Base-by-base conservation (phyloP, 208 protist genomes). In the Novymonas esmeraldas region DNA sequence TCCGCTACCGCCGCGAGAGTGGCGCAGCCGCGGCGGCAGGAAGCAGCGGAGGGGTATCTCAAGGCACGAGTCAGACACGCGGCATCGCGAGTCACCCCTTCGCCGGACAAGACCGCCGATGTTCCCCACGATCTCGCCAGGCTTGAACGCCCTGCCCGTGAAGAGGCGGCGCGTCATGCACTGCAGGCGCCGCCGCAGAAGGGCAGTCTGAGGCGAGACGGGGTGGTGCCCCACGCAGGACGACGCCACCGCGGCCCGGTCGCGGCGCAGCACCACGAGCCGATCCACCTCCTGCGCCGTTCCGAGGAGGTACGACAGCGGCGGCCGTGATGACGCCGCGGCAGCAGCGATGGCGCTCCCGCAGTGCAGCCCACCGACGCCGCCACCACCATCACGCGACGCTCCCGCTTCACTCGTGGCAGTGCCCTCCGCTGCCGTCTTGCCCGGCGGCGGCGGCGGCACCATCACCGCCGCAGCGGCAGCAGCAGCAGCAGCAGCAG, bases 31-130 rank as follows among this genome's bases (percentile, higher is more conserved):
- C 2, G 70, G 33, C 2, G 87, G 91, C 3, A 92, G 24, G 57
- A 96, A 77, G 49, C 78, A 83, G 26, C 62, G 64, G 67, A 96
- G 60, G 5, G 91, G 91, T 28, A 96, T 87, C 42, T 60, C 69
- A 34, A 96, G 44, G 18, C 87, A 83, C 9, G 91, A 92, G 29
- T 76, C 44, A 20, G 87, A 86, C 33, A 77, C 79, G 11, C 86
- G 79, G 16, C 67, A 81, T 18, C 88, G 85, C 10, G 49, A 0
- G 60, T 93, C 81, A 29, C 28, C 52, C 36, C 44, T 26, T 0
- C 46, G 54, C 11, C 78, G 59, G 48, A 96, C 76, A n/a, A 84
- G 44, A 18, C 91, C 91, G 11, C 91, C 91, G n/a, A 92, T 64
- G 29, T 86, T 68, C 42, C 77, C 82, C 10, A 96, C 88, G 31